phyloP scores from a whole-genome alignment of 306 rosid species.

The Quercus alba region DNA sequence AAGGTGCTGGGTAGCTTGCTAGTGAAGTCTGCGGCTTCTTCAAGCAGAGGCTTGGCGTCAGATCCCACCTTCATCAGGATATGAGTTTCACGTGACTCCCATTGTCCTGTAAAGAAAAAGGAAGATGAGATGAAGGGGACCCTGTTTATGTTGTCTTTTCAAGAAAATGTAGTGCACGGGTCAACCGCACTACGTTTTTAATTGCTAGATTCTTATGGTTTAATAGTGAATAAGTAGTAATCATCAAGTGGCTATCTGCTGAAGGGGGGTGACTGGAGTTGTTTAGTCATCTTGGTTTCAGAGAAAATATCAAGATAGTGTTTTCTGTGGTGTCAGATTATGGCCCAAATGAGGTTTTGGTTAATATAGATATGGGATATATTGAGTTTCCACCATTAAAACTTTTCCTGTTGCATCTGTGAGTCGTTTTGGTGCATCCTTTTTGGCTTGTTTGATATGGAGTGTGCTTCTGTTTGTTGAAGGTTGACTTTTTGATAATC shows the following conservation, averaged over 20 bases:
- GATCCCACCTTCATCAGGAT: slow-evolving; percentile 5
- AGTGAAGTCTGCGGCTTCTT: background rate
- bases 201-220: background rate
- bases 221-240: background rate
- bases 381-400: background rate
- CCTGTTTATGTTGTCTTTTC: background rate
- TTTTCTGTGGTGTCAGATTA: background rate
- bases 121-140: background rate
- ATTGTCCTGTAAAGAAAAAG: background rate
- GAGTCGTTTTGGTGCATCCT: background rate
- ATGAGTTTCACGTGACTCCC: background rate
- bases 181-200: background rate
- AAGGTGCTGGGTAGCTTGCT: background rate
- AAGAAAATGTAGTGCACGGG: background rate
- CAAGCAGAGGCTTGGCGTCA: background rate
- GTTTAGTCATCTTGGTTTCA: background rate
- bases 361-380: background rate
- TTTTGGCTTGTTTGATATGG: background rate
- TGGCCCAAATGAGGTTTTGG: background rate
- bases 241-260: background rate
- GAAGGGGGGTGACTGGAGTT: background rate
- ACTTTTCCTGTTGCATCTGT: background rate
- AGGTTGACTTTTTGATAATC: background rate
- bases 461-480: background rate
- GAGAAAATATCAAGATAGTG: background rate